phyloP scores from a whole-genome alignment of 305 asterid genomes.

The Stenogyne calaminthoides region DNA sequence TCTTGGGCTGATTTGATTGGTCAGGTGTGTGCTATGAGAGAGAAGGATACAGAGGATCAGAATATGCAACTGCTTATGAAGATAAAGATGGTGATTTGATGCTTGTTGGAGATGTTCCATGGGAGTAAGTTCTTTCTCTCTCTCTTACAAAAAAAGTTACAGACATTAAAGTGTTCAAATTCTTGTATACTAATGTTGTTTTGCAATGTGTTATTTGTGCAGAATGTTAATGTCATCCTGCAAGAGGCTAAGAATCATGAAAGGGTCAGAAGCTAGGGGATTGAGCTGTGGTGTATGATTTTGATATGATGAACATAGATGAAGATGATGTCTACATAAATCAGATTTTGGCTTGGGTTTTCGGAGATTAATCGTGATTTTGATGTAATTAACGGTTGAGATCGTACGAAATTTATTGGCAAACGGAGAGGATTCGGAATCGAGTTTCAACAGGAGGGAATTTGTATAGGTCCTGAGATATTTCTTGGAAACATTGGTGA shows the following conservation, averaged over 20 bases:
- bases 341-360: constrained; percentile 41
- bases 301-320: background rate
- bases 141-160: background rate
- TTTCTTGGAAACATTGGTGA: constrained; percentile 27
- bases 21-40: constrained; percentile 70
- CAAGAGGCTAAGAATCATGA: constrained; percentile 79
- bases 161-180: background rate
- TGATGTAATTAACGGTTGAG: background rate
- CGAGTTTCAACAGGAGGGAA: background rate
- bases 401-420: background rate
- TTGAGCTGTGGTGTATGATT: constrained; percentile 52
- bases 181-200: constrained; percentile 24
- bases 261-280: constrained; percentile 70
- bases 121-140: constrained; percentile 49
- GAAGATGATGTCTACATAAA: constrained; percentile 10
- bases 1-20: background rate
- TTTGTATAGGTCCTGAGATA: background rate
- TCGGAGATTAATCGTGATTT: constrained; percentile 26
- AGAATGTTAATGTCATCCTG: constrained; percentile 80
- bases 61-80: constrained; percentile 80
- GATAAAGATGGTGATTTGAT: constrained; percentile 91
- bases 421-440: background rate
- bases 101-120: constrained; percentile 94
- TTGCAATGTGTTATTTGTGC: constrained; percentile 28
- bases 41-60: constrained; percentile 76